Base-by-base conservation (phyloP, 306 rosid species). In the Boehmeria nivea region DNA sequence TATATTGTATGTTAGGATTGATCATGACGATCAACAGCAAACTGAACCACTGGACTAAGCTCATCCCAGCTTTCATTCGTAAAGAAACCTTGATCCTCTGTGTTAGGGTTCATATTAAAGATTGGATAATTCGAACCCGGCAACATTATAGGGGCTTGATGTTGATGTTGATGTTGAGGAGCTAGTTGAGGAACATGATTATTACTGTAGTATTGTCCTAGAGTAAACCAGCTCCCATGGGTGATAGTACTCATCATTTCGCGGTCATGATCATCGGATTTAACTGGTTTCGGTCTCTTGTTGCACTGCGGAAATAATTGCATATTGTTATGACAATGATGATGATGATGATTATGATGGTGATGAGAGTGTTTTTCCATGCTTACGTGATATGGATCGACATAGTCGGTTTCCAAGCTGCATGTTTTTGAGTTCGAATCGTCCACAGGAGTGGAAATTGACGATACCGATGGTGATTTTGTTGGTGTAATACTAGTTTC, bases 61-160 rank as follows among this genome's bases (percentile, higher is more conserved):
- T 86, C 94, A 57, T 90, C 90, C 88, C 90, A 90, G 49, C 61
- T 82, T 47, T 67, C 88, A 61, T 76, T 48, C 11, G 58, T 57
- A 48, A 86, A 69, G 31, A 69, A 18, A 68, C 79, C 79, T 13
- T 12, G 54, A 6, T 72, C 69, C 1, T 46, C 75, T 12, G 57
- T 50, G 52, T 34, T 72, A 3, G 68, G 76, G 50, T 39, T 77
- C 89, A 75, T 68, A 17, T 26, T 56, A 9, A 79, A 68, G 52
- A 59, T 67, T 7, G 83, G 45, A 16, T 18, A 13, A 43, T 63
- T 57, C 15, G 80, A 43, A 54, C 66, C 16, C 14, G 83, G 38
- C 28, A 54, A 42, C 24, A 78, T 13, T 54, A 57, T 72, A 16
- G 54, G 73, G n/a, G 8, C 43, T 6, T 25, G 37, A 49, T 21